Evolutionary conservation across 805 yeast species (phyloP).

Genomic region (Tetrapisispora fleetii): DNA sequence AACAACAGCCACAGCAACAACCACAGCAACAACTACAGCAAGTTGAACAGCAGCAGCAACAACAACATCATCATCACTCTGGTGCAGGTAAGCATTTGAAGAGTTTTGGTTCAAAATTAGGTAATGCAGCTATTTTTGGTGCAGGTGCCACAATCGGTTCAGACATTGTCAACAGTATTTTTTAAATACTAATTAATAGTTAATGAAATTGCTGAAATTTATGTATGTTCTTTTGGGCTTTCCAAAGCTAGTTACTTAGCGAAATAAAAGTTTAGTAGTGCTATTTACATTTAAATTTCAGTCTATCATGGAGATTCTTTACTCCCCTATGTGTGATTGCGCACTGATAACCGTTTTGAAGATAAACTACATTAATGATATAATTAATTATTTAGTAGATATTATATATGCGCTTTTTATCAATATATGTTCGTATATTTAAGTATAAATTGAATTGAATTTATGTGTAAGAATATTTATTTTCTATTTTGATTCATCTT

Average conservation of each 20-base stretch:
- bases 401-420: not conserved
- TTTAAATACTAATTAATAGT: conserved; percentile 26
- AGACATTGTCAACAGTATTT: conserved; percentile 65
- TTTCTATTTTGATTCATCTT: not conserved
- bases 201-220: no score
- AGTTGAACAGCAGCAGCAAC: conserved; percentile 23
- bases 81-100: conserved; percentile 32
- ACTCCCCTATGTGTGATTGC: not conserved
- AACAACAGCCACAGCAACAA: conserved; percentile 18
- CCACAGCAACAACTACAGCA: conserved; percentile 11
- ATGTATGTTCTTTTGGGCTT: not conserved
- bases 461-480: not conserved
- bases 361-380: not conserved
- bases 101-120: conserved; percentile 70
- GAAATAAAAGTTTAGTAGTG: not conserved
- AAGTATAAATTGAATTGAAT: not conserved
- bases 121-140: conserved; percentile 90
- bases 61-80: conserved; percentile 27
- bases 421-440: not conserved
- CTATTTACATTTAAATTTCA: no score
- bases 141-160: conserved; percentile 94
- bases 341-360: not conserved
- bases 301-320: not conserved
- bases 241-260: not conserved
- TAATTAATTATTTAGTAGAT: not conserved